Base-by-base conservation (phyloP, 768 basidiomycete genomes). In the Trametes meyenii region DNA sequence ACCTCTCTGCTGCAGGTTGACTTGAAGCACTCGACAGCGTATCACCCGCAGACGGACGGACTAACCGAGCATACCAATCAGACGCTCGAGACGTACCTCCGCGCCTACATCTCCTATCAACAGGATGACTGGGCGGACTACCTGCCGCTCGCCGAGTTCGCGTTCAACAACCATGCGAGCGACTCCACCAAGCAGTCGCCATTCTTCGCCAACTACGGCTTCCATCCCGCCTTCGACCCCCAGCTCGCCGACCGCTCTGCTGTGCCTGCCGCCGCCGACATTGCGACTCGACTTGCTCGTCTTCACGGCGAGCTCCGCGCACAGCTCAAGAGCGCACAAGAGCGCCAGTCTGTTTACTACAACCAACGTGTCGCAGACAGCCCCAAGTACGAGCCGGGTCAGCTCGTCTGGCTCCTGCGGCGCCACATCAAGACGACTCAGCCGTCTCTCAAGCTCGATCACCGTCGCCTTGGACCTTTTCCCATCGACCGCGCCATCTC, bases 351-450 rank as follows among this genome's bases (percentile, higher is more conserved):
- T 3, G 60, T 65, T 23, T 72, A 72, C 43, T 75, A 73, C 63
- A 63, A 79, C 60, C 45, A 61, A 23, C 63, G 69, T 10, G 63
- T 61, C 23, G 40, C 67, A 0, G 67, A 71, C 2, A 58, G 67
- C 0, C 78, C 77, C 0, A 38, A 68, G 8, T 73, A 73, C 58
- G 21, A 73, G 42, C 66, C 63, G 10, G 77, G 68, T 48, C 67
- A 77, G n/a, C 64, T 72, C 11, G 76, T 80, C 16, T 80, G 77
- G 76, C 63, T n/a, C n/a, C n/a, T n/a, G n/a, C n/a, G n/a, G n/a
- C n/a, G n/a, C n/a, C n/a, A n/a, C n/a, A n/a, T n/a, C n/a, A n/a
- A n/a, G n/a, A n/a, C n/a, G n/a, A n/a, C n/a, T n/a, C n/a, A n/a
- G n/a, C n/a, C n/a, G n/a, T n/a, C n/a, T n/a, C n/a, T n/a, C n/a